A percentile compares a stretch with the other conserved stretches of the same genome.
These are phyloP conservation scores for Cyberlindnera maclurae DNA, from an alignment of 805 yeast species.

Conservation along the genomic window DNA sequence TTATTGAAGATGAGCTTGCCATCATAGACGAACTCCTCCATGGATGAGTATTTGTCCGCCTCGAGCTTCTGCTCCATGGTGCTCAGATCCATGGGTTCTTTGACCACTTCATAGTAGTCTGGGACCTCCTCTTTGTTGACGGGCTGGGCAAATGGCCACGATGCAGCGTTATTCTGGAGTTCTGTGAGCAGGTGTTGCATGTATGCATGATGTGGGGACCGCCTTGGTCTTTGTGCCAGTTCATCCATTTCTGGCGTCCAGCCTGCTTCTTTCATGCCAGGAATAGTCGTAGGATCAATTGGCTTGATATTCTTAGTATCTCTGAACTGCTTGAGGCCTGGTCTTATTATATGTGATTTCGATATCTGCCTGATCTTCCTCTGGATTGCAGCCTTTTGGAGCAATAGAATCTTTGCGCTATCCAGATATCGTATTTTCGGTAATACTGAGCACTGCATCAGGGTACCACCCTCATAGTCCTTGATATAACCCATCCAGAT, in stretches of 20 bases:
- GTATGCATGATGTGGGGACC: conserved; percentile 90
- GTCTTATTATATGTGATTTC: conserved; percentile 69
- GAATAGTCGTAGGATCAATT: conserved; percentile 77
- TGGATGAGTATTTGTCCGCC: conserved; percentile 81
- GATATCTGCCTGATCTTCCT: conserved; percentile 75
- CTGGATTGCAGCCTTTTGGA: conserved; percentile 89
- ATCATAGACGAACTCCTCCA: conserved; percentile 90
- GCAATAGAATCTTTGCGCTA: conserved; percentile 71
- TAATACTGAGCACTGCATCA: conserved; percentile 95
- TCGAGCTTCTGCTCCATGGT: conserved; percentile 94
- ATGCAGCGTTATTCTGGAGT: conserved; percentile 88
- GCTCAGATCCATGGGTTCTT: conserved; percentile 95
- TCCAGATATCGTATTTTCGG: conserved; percentile 86
- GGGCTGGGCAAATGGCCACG: conserved; percentile 96
- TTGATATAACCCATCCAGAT: conserved; percentile 98
- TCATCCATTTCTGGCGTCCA: conserved; percentile 99
- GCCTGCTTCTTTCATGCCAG: conserved; percentile 89
- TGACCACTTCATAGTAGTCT: conserved; percentile 92
- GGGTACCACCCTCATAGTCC: conserved; percentile 97
- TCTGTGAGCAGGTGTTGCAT: conserved; percentile 88
- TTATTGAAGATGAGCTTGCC: conserved; percentile 80
- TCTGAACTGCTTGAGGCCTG: conserved; percentile 72
- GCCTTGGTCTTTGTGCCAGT: conserved; percentile 86
- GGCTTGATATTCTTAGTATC: conserved; percentile 38
- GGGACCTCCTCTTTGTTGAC: conserved; percentile 92